Conservation (phyloP, 345 rosid genomes). For the Turritis glabra region DNA sequence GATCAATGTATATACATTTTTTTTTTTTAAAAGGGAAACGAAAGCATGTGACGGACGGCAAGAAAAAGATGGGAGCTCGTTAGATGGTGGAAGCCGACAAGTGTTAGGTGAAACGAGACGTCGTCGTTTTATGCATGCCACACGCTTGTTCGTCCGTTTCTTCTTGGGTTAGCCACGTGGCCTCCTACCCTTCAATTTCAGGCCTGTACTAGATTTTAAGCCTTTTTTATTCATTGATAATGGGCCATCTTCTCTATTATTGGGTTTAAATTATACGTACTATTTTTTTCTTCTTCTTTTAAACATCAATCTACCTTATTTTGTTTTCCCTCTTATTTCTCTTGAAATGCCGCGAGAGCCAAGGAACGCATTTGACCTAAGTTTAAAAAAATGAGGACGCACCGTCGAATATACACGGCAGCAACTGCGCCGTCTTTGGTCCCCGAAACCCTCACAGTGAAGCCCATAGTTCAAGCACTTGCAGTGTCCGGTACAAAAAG, state of each 20-base stretch:
- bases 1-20: constrained; percentile 14
- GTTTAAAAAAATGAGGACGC: not conserved
- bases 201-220: not conserved
- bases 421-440: not conserved
- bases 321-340: too few relatives aligned
- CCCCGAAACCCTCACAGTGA: too few relatives aligned
- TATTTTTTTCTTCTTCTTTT: too few relatives aligned
- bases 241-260: not conserved
- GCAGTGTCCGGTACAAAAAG: not conserved
- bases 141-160: constrained; percentile 38
- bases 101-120: constrained; percentile 32
- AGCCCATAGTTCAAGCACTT: not conserved
- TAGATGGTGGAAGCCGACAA: constrained; percentile 35
- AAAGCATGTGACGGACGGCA: constrained; percentile 30
- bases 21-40: not conserved
- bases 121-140: constrained; percentile 27
- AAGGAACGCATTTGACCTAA: too few relatives aligned
- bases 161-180: constrained; percentile 29
- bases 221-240: not conserved
- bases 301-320: too few relatives aligned
- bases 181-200: not conserved
- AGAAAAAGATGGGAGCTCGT: constrained; percentile 13
- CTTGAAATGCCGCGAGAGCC: too few relatives aligned
- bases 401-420: not conserved
- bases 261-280: not conserved